phyloP scores from a whole-genome alignment of 1,284 basidiomycete genomes.

The Fomitiporia mediterranea region DNA sequence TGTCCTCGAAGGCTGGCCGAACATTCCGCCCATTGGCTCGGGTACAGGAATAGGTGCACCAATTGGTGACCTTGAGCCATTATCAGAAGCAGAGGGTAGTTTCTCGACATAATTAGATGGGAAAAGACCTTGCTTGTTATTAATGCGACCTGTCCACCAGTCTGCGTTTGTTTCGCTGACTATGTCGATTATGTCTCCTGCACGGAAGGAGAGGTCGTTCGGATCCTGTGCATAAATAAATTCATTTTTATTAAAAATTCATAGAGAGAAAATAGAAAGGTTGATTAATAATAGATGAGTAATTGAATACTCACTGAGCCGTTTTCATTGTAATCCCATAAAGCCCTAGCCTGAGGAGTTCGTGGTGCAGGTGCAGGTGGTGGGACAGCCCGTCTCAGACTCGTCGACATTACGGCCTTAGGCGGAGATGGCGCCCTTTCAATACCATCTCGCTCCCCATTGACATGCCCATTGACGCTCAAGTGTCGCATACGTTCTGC shows the following conservation, averaged over 20 bases:
- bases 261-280: background rate
- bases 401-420: conserved; percentile 9
- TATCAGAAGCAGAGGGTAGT: background rate
- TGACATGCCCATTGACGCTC: background rate
- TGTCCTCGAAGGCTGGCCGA: conserved; percentile 4
- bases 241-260: conserved; percentile 27
- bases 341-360: conserved; percentile 22
- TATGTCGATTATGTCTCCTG: conserved; percentile 57
- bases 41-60: conserved; percentile 8
- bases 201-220: conserved; percentile 53
- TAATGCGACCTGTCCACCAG: conserved; percentile 57
- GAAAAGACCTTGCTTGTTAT: conserved; percentile 59
- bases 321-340: conserved; percentile 26
- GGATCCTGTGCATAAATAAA: conserved; percentile 41
- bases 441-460: background rate
- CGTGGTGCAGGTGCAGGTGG: conserved; percentile 3
- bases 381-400: conserved; percentile 6
- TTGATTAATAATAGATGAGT: background rate
- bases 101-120: conserved; percentile 41
- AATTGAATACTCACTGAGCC: conserved; percentile 19
- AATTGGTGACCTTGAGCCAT: background rate
- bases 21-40: background rate
- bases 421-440: conserved; percentile 16
- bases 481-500: conserved; percentile 13
- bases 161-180: conserved; percentile 56